Conservation (phyloP, 257 asterid genomes). For the Phtheirospermum japonicum region DNA sequence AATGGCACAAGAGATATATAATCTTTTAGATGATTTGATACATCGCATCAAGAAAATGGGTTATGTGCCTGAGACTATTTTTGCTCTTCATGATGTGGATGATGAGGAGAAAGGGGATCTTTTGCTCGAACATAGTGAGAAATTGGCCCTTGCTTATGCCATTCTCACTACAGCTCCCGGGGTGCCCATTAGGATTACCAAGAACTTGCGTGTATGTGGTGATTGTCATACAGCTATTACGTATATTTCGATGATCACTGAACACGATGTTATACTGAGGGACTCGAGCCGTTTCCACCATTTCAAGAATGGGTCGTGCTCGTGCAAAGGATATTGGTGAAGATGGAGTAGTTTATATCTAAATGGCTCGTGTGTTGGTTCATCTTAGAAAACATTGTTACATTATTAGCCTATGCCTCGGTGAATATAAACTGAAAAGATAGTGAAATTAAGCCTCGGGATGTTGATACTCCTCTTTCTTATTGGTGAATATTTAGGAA, state of each 20-base stretch:
- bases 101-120: slow-evolving; percentile 88
- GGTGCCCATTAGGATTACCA: slow-evolving; percentile 80
- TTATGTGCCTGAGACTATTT: slow-evolving; percentile 77
- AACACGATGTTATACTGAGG: slow-evolving; percentile 73
- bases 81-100: slow-evolving; percentile 94
- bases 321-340: slow-evolving; percentile 91
- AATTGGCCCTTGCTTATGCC: slow-evolving; percentile 88
- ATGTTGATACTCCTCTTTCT: too few species aligned
- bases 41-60: slow-evolving; percentile 69
- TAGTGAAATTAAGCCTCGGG: too few species aligned
- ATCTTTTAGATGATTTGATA: slow-evolving; percentile 58
- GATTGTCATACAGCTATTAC: slow-evolving; percentile 76
- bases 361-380: too few species aligned
- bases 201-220: slow-evolving; percentile 89
- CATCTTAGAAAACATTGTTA: too few species aligned
- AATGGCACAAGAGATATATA: slow-evolving; percentile 58
- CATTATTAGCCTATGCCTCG: too few species aligned
- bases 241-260: slow-evolving; percentile 67
- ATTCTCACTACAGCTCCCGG: slow-evolving; percentile 74
- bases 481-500: too few species aligned
- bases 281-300: slow-evolving; percentile 93
- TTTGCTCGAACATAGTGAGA: slow-evolving; percentile 84
- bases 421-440: too few species aligned
- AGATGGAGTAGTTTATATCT: neutral
- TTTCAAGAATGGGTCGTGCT: slow-evolving; percentile 83